Percentiles rank a stretch among this genome's conserved stretches.
Conservation (phyloP, 306 rosid genomes). For the Malus asiatica region DNA sequence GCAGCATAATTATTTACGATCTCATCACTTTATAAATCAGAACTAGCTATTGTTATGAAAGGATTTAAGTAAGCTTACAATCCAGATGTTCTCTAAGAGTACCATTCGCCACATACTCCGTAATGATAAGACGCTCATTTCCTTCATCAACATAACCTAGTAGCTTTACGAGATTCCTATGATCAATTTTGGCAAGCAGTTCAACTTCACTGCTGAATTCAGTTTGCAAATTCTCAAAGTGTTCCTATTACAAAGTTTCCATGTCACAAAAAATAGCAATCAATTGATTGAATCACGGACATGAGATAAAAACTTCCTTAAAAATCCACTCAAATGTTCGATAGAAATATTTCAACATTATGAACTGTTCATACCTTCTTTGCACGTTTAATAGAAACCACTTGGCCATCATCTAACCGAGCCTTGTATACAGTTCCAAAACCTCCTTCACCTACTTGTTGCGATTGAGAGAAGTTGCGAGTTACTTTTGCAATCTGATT, state of each 20-base stretch:
- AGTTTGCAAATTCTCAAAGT: conserved; percentile 60
- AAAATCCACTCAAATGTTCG: not conserved
- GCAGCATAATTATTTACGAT: conserved; percentile 11
- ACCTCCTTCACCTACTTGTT: conserved; percentile 81
- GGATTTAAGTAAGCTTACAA: conserved; percentile 47
- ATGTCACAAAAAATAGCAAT: conserved; percentile 10
- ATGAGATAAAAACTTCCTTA: not conserved
- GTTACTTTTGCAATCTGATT: conserved; percentile 72
- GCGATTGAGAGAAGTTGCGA: conserved; percentile 66
- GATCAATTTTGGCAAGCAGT: conserved; percentile 91
- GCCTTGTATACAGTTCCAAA: conserved; percentile 97
- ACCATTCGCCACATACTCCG: conserved; percentile 84
- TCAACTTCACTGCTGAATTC: conserved; percentile 87
- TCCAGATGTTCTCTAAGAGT: conserved; percentile 94
- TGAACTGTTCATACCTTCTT: conserved; percentile 49
- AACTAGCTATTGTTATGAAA: conserved; percentile 6
- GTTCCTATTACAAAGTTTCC: conserved; percentile 48
- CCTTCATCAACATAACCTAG: conserved; percentile 78
- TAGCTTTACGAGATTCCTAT: conserved; percentile 87
- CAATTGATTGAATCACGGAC: not conserved
- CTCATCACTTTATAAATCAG: conserved; percentile 7
- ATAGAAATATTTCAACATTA: not conserved
- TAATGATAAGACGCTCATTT: conserved; percentile 78
- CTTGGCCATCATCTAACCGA: conserved; percentile 56
- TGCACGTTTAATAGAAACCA: conserved; percentile 87